These are phyloP conservation scores for Ascomycota sp. DNA, from an alignment of 2,329 filamentous ascomycete genomes.

Conservation along the genomic window DNA sequence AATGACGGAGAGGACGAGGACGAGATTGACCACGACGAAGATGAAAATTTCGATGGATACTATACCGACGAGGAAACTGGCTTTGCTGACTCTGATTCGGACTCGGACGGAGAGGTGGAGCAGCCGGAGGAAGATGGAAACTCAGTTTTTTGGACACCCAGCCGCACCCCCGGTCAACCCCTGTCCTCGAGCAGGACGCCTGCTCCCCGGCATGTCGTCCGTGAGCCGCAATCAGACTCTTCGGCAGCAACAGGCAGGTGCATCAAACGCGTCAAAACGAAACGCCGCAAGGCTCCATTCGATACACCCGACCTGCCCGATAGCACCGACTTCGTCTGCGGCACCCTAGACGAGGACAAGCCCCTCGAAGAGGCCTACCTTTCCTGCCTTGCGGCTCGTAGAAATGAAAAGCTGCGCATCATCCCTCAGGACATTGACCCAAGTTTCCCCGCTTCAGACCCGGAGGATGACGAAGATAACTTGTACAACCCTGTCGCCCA, in stretches of 20 bases:
- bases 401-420: conserved; percentile 57
- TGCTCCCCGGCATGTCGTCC: conserved; percentile 16
- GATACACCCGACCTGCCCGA: conserved; percentile 74
- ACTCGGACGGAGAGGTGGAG: conserved; percentile 45
- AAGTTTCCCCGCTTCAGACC: conserved; percentile 87
- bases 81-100: conserved; percentile 47
- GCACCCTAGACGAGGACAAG: conserved; percentile 86
- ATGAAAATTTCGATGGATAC: conserved; percentile 46
- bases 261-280: conserved; percentile 8
- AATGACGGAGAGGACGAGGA: conserved; percentile 28
- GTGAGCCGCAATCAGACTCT: conserved; percentile 36
- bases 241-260: conserved; percentile 28
- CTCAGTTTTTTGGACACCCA: conserved; percentile 33
- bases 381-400: conserved; percentile 61
- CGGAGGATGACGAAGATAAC: conserved; percentile 69
- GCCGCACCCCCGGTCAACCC: conserved; percentile 17
- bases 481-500: conserved; percentile 31
- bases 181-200: conserved; percentile 14
- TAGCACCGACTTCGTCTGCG: conserved; percentile 97
- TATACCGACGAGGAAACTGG: conserved; percentile 54
- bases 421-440: conserved; percentile 97
- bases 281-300: conserved; percentile 9
- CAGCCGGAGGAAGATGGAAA: conserved; percentile 49
- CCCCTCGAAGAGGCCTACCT: conserved; percentile 89
- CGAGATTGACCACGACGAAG: conserved; percentile 32